Conservation (phyloP, 805 yeast species). For the Pichia californica region DNA sequence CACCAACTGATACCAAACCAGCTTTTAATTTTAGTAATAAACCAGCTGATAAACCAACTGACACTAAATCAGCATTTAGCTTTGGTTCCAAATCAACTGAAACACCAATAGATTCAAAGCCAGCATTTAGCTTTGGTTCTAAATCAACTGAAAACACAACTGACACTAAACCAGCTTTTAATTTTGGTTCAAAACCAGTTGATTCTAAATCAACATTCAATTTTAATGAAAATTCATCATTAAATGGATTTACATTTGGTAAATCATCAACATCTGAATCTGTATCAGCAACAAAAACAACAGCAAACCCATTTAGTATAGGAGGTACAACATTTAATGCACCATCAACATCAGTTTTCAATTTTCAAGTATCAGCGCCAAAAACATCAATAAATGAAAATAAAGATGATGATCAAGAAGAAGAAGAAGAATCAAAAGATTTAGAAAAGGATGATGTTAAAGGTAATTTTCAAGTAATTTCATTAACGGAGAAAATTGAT, state of each 20-base stretch:
- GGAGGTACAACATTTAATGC: constrained; percentile 3
- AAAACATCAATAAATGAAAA: constrained; percentile 2
- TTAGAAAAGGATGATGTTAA: constrained; percentile 40
- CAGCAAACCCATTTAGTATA: constrained; percentile 14
- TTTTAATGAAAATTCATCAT: constrained; percentile 1
- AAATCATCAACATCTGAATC: not conserved
- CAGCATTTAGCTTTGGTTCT: constrained; percentile 16
- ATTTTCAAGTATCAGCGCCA: constrained; percentile 1
- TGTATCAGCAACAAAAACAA: not conserved
- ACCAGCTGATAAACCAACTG: not conserved
- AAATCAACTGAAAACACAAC: not conserved
- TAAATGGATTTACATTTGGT: constrained; percentile 3
- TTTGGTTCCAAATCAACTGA: constrained; percentile 2
- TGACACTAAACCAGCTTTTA: constrained; percentile 11
- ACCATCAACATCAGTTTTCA: not conserved
- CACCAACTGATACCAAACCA: constrained; percentile 5
- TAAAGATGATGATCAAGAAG: constrained; percentile 10
- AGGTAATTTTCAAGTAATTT: constrained; percentile 41
- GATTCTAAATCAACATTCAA: not conserved
- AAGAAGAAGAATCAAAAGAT: constrained; percentile 28
- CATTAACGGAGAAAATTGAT: constrained; percentile 45
- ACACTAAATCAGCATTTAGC: not conserved
- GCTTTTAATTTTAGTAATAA: constrained; percentile 4
- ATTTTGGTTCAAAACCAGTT: constrained; percentile 13
- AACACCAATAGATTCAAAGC: constrained; percentile 4